These are phyloP conservation scores for Xerocomellus intermedius DNA, from an alignment of 768 basidiomycete genomes.

Conservation along the genomic window DNA sequence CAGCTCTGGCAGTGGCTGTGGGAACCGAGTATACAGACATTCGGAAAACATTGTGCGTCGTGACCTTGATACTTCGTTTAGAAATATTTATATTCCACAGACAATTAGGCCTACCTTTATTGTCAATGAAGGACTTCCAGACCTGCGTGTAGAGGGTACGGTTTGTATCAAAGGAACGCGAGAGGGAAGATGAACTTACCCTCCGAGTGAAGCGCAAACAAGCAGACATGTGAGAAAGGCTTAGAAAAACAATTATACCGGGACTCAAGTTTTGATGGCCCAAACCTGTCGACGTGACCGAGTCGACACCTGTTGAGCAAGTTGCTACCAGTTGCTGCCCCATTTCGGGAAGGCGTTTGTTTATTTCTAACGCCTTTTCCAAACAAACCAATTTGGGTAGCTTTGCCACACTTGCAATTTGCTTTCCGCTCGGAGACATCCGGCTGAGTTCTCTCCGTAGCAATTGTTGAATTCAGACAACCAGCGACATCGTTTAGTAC, in stretches of 20 bases:
- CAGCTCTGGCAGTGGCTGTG: neutral
- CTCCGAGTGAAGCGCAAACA: slow-evolving; percentile 69
- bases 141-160: slow-evolving; percentile 40
- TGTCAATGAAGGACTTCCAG: slow-evolving; percentile 78
- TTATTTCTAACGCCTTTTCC: slow-evolving; percentile 30
- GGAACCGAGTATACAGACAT: slow-evolving; percentile 43
- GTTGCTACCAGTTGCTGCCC: neutral
- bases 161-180: neutral
- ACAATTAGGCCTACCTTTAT: slow-evolving; percentile 50
- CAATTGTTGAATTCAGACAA: slow-evolving; percentile 8
- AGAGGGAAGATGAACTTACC: slow-evolving; percentile 34
- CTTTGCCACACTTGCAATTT: slow-evolving; percentile 15
- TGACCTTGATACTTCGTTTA: slow-evolving; percentile 51
- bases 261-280: no score
- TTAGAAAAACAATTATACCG: no score
- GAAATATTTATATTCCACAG: neutral
- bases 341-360: slow-evolving; percentile 24
- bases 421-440: slow-evolving; percentile 25
- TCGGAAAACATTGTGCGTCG: slow-evolving; percentile 76
- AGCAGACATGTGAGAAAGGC: slow-evolving; percentile 47
- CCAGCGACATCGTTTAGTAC: neutral
- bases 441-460: slow-evolving; percentile 8
- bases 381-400: slow-evolving; percentile 19
- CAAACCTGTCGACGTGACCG: neutral
- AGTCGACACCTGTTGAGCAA: no score